These are phyloP conservation scores for Stevia rebaudiana DNA, from an alignment of 140 eudicot species.

Conservation along the genomic window DNA sequence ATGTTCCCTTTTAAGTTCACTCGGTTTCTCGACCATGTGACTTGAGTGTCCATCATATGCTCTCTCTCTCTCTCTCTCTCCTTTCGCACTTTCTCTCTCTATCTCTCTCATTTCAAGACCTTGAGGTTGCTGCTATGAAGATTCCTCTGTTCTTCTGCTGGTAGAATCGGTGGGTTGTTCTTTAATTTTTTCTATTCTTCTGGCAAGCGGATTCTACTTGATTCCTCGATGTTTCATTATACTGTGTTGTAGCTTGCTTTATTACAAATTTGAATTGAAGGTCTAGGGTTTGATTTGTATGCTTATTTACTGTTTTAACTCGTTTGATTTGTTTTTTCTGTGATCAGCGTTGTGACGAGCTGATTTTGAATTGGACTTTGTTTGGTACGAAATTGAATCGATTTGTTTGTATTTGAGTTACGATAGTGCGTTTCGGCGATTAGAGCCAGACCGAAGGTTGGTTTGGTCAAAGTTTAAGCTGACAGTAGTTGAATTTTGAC, in stretches of 20 bases:
- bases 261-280: slow-evolving; percentile 2
- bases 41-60: slow-evolving; percentile 24
- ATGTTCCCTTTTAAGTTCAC: slow-evolving; percentile 23
- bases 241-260: slow-evolving; percentile 9
- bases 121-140: slow-evolving; percentile 34
- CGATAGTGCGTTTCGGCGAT: slow-evolving; percentile 14
- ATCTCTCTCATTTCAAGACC: slow-evolving; percentile 21
- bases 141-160: slow-evolving; percentile 21
- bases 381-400: not conserved
- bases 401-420: slow-evolving; percentile 18
- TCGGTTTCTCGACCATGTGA: slow-evolving; percentile 39
- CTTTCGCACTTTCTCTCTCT: not conserved
- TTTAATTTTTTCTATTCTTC: not conserved
- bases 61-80: slow-evolving; percentile 16
- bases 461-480: slow-evolving; percentile 11
- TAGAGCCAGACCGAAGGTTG: slow-evolving; percentile 1
- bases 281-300: slow-evolving; percentile 19
- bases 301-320: not conserved
- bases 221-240: slow-evolving; percentile 16
- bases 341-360: not conserved
- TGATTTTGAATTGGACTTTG: slow-evolving; percentile 6
- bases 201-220: slow-evolving; percentile 2
- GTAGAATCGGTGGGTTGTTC: slow-evolving; percentile 15
- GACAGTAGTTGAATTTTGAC: not conserved
- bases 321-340: slow-evolving; percentile 11